Conservation (phyloP, 352 stramenopile species). For the Salisapilia sapeloensis region DNA sequence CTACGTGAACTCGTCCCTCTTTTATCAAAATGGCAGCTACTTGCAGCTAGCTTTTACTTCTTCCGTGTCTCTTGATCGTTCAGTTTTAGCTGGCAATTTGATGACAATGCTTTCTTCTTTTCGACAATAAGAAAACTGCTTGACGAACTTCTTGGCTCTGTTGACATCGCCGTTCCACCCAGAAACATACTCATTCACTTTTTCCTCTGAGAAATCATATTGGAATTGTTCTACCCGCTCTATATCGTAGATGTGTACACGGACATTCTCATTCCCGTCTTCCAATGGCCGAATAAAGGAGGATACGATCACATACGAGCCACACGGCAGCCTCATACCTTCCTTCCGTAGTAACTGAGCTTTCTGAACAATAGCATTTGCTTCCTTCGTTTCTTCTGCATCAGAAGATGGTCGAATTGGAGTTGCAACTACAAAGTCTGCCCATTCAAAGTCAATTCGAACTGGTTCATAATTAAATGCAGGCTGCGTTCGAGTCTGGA, state of each 20-base stretch:
- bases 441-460: conserved; percentile 55
- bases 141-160: conserved; percentile 22
- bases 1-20: too few relatives aligned
- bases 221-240: conserved; percentile 61
- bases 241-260: conserved; percentile 52
- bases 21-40: neutral
- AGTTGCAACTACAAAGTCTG: conserved; percentile 45
- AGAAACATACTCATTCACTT: conserved; percentile 29
- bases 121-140: conserved; percentile 33
- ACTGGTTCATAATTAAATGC: conserved; percentile 53
- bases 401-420: conserved; percentile 13
- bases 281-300: conserved; percentile 48
- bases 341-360: conserved; percentile 41
- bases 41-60: neutral
- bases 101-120: conserved; percentile 52
- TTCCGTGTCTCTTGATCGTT: neutral
- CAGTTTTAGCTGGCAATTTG: conserved; percentile 28
- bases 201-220: conserved; percentile 54
- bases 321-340: conserved; percentile 29
- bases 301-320: conserved; percentile 45
- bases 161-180: conserved; percentile 15
- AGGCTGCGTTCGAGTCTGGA: conserved; percentile 33
- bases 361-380: conserved; percentile 16
- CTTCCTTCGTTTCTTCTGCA: conserved; percentile 3
- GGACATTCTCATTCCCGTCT: conserved; percentile 53